Evolutionary conservation across 352 stramenopile species (phyloP), one percentile per base, ranked within the genome.

Genomic region (Phytophthora pini): DNA sequence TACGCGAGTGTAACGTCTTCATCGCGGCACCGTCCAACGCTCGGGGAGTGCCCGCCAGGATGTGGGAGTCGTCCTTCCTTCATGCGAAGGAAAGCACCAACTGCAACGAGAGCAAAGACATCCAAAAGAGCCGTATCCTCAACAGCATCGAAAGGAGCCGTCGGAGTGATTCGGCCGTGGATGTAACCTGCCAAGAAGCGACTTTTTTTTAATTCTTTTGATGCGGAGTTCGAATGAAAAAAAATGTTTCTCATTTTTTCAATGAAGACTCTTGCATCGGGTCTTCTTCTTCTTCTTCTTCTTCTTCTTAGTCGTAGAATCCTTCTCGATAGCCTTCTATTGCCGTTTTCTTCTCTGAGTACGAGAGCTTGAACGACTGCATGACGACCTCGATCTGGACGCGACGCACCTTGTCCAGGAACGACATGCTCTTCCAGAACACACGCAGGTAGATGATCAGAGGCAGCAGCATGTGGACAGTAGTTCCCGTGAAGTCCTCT

Each of bases 401-500:
- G 17, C 17, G 68, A 68, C 7, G 64, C 51, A 44, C 74, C 65
- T 87, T 84, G 61, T 89, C 78, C 12, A 72, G 40, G 9, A 82
- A 49, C 24, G 82, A 72, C 34, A 80, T 63, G 56, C 50, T 79
- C 48, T 56, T 72, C 74, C 64, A 79, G 38, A 64, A 78, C 11
- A 70, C 69, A 57, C 75, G 80, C 53, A 87, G 51, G 51, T 89
- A 80, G 29, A 89, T 76, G 22, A 82, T 65, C 41, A 84, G 65
- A 4, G 78, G 78, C 51, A 89, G 57, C 9, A 80, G 56, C 46
- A 87, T 20, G 17, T 20, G 17, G 73, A 57, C 73, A 87, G 68
- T 68, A 83, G 43, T 76, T 61, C 78, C 75, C 24, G 79, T 73
- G 22, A 87, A 79, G 65, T 87, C 78, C 29, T 73, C 45, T 38